Evolutionary conservation across 768 basidiomycete genomes (phyloP).

Genomic region (Leccinum longicurvipes): DNA sequence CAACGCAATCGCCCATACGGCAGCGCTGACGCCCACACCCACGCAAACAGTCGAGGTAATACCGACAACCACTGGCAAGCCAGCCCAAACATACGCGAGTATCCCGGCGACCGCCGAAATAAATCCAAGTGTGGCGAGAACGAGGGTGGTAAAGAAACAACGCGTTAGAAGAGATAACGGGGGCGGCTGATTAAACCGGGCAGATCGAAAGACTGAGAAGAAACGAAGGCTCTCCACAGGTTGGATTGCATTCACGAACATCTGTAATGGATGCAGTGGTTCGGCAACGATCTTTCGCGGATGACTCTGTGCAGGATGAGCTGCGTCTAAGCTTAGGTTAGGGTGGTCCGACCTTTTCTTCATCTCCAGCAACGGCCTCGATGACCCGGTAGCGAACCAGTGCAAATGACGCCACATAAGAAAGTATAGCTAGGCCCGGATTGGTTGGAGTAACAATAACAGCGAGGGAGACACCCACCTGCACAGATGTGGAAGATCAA

Average conservation of each 20-base stretch:
- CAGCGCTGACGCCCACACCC: slow-evolving; percentile 15
- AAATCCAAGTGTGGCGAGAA: slow-evolving; percentile 25
- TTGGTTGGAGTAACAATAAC: not conserved
- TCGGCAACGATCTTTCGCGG: slow-evolving; percentile 17
- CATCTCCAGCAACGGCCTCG: slow-evolving; percentile 16
- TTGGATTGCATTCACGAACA: not conserved
- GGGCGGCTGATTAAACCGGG: not conserved
- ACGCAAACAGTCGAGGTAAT: slow-evolving; percentile 28
- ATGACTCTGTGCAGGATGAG: slow-evolving; percentile 9
- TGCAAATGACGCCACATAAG: slow-evolving; percentile 27
- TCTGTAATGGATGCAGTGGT: slow-evolving; percentile 6
- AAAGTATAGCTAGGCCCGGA: slow-evolving; percentile 23
- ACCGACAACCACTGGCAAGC: slow-evolving; percentile 22
- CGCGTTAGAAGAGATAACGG: slow-evolving; percentile 22
- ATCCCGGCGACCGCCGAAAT: slow-evolving; percentile 25
- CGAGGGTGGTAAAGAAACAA: slow-evolving; percentile 27
- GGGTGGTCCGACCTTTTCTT: slow-evolving; percentile 8
- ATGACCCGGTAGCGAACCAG: slow-evolving; percentile 27
- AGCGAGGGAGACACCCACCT: slow-evolving; percentile 14
- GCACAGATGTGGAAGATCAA: slow-evolving; percentile 31
- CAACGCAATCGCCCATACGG: slow-evolving; percentile 25
- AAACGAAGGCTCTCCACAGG: not conserved
- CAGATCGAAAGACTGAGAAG: not conserved
- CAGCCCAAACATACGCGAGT: slow-evolving; percentile 25
- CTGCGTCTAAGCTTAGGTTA: not conserved